phyloP scores from a whole-genome alignment of 2,329 filamentous ascomycete species.

The Conoideocrella luteorostrata region DNA sequence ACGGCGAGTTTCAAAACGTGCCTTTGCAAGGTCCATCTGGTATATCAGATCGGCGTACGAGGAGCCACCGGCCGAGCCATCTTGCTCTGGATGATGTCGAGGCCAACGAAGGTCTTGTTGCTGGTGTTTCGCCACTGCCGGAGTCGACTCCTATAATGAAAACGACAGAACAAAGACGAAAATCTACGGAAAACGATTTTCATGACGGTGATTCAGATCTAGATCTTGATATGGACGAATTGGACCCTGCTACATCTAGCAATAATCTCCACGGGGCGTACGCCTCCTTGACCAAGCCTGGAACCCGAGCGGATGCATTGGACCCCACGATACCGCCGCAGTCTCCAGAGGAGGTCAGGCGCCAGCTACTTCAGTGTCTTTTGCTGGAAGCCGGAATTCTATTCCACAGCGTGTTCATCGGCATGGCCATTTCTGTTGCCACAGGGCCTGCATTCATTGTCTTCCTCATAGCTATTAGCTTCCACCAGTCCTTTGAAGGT shows the following conservation, averaged over 20 bases:
- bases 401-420: slow-evolving; percentile 81
- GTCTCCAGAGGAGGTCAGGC: slow-evolving; percentile 53
- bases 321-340: slow-evolving; percentile 17
- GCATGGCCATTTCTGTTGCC: slow-evolving; percentile 77
- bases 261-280: slow-evolving; percentile 22
- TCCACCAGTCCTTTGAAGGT: slow-evolving; percentile 86
- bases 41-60: slow-evolving; percentile 31
- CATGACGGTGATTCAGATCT: slow-evolving; percentile 48
- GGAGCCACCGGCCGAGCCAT: slow-evolving; percentile 37
- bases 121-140: slow-evolving; percentile 52
- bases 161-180: slow-evolving; percentile 15
- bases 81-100: slow-evolving; percentile 48
- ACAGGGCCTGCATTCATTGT: slow-evolving; percentile 74
- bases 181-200: slow-evolving; percentile 25
- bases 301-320: slow-evolving; percentile 4
- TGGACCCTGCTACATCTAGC: slow-evolving; percentile 36
- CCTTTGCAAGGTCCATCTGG: slow-evolving; percentile 17
- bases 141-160: slow-evolving; percentile 46
- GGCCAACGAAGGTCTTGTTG: slow-evolving; percentile 48
- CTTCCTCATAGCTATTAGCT: slow-evolving; percentile 72
- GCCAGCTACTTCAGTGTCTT: slow-evolving; percentile 68
- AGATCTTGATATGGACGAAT: slow-evolving; percentile 55
- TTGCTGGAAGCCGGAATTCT: slow-evolving; percentile 78
- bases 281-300: slow-evolving; percentile 23
- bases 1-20: slow-evolving; percentile 21